Evolutionary conservation across 768 basidiomycete genomes (phyloP).

Genomic region (Hericium rajendrae): DNA sequence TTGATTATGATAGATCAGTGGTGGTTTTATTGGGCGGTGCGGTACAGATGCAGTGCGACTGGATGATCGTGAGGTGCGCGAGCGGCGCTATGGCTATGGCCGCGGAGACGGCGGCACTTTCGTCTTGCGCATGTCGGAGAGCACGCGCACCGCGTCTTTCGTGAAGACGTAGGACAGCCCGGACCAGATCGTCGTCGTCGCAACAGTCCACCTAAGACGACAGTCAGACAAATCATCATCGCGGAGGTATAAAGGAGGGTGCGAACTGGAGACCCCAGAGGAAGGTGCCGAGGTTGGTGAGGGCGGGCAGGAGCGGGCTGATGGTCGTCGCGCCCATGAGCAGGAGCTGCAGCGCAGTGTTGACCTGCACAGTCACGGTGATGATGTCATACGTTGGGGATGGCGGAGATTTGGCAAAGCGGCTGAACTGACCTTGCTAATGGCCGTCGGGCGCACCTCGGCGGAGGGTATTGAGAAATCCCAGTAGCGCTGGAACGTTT

Average conservation of each 20-base stretch:
- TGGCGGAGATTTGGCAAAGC: not conserved
- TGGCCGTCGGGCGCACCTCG: slow-evolving; percentile 86
- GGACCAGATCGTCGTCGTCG: slow-evolving; percentile 86
- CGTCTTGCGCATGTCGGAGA: slow-evolving; percentile 9
- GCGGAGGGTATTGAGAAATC: slow-evolving; percentile 93
- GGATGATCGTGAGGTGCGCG: not conserved
- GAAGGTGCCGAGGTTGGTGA: slow-evolving; percentile 51
- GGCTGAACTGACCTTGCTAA: slow-evolving; percentile 64
- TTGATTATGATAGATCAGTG: not conserved
- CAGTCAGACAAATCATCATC: not conserved
- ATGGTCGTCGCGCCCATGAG: slow-evolving; percentile 88
- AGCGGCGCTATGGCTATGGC: not conserved
- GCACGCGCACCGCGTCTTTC: slow-evolving; percentile 60
- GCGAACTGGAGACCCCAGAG: slow-evolving; percentile 47
- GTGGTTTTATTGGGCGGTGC: not conserved
- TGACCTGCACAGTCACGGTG: slow-evolving; percentile 43
- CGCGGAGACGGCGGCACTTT: too few species aligned
- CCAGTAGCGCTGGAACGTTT: slow-evolving; percentile 92
- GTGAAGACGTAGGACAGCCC: slow-evolving; percentile 76
- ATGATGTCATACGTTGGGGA: not conserved
- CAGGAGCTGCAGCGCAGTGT: slow-evolving; percentile 84
- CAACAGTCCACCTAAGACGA: slow-evolving; percentile 65
- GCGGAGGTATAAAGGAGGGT: not conserved
- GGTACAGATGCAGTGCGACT: not conserved
- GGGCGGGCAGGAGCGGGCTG: slow-evolving; percentile 66